Base-by-base conservation (phyloP, 2,329 filamentous ascomycete species). In the Exophiala xenobiotica region DNA sequence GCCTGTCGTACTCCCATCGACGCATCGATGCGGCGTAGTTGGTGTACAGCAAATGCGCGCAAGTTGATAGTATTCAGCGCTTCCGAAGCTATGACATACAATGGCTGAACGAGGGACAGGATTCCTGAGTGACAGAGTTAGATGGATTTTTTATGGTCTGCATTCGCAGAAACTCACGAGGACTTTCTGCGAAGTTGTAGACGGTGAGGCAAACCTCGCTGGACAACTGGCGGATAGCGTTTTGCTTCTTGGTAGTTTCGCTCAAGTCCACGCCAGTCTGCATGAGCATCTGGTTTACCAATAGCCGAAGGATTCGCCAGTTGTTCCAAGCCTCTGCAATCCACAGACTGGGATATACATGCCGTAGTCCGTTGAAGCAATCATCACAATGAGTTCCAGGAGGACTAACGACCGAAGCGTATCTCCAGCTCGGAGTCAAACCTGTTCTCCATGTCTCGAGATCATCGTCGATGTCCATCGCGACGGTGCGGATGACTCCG, bases 321-420 rank as follows among this genome's bases (percentile, higher is more conserved):
- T 45, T 49, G 27, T 53, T 53, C 51, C 51, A 53, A n/a, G 46
- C 51, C 20, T 53, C 51, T 20, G 51, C 51, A 16, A 49, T 39
- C 51, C 51, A 53, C 6, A 44, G 46, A 23, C 31, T 53, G 19
- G 29, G 14, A n/a, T 53, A 53, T 7, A 44, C 20, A 18, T 53
- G 51, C 5, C 14, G 31, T 12, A 29, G 16, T n/a, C 46, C 40
- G 14, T 33, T 20, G 22, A 43, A 44, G n/a, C 8, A 16, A 11
- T 46, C 50, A 12, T 31, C 2, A 7, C 39, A 12, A 16, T 23
- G 22, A 6, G 6, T 35, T 14, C 26, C 27, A 22, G 35, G 27
- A 5, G 16, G 16, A n/a, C 19, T 5, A 18, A 45, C 22, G 6
- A 29, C 7, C 4, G 24, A 19, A n/a, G n/a, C n/a, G 26, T 53